Percentiles rank a stretch among this genome's conserved stretches.
These are phyloP conservation scores for Chaetomiaceae sp. DNA, from an alignment of 2,329 filamentous ascomycete genomes.

Conservation along the genomic window DNA sequence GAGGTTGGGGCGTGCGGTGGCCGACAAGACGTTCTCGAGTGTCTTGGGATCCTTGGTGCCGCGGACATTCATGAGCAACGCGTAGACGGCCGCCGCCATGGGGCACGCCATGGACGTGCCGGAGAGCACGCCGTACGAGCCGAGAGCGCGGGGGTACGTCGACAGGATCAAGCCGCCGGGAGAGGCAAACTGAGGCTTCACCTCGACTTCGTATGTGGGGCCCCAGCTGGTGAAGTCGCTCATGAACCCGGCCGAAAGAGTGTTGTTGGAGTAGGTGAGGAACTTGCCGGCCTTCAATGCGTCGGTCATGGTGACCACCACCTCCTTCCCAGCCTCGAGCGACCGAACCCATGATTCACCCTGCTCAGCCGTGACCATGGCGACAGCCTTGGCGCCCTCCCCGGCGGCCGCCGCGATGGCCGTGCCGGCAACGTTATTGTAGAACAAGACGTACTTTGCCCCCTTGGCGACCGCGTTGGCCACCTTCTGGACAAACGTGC, in stretches of 20 bases:
- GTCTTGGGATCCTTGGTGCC: conserved; percentile 48
- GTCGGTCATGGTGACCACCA: conserved; percentile 43
- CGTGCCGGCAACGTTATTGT: conserved; percentile 49
- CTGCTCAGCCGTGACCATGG: conserved; percentile 39
- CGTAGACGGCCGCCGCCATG: conserved; percentile 48
- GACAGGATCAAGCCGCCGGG: conserved; percentile 49
- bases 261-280: conserved; percentile 38
- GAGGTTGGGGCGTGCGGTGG: conserved; percentile 45
- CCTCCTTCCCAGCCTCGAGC: conserved; percentile 40
- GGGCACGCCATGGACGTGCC: conserved; percentile 54
- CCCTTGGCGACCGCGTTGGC: conserved; percentile 50
- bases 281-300: conserved; percentile 35
- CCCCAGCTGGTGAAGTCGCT: conserved; percentile 56
- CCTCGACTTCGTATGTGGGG: conserved; percentile 54
- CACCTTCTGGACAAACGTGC: conserved; percentile 52
- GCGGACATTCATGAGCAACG: conserved; percentile 49
- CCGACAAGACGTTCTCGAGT: conserved; percentile 47
- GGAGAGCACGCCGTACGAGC: conserved; percentile 45
- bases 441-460: conserved; percentile 58
- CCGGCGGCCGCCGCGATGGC: conserved; percentile 34
- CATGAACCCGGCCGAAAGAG: conserved; percentile 45
- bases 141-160: conserved; percentile 42
- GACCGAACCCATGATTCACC: conserved; percentile 43
- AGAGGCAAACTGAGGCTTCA: conserved; percentile 46
- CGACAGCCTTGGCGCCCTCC: conserved; percentile 34